Percentiles rank a stretch among this genome's conserved stretches.
These are phyloP conservation scores for Jaapia argillacea DNA, from an alignment of 768 basidiomycete genomes.

Conservation along the genomic window DNA sequence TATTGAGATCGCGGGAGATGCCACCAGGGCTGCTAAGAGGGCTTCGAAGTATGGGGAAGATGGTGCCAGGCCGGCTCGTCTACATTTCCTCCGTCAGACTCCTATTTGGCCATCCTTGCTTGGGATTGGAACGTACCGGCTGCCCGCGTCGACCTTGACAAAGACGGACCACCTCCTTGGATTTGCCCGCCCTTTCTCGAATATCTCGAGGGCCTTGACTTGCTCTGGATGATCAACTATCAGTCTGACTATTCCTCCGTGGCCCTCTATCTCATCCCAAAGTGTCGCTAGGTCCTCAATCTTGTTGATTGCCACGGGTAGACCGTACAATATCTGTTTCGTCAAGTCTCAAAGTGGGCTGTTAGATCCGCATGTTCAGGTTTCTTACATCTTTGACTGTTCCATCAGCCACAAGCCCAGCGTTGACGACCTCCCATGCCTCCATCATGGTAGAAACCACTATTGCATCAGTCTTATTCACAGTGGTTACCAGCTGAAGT, in stretches of 20 bases:
- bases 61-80: slow-evolving; percentile 64
- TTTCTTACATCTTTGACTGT: slow-evolving; percentile 66
- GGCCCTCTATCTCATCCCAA: slow-evolving; percentile 39
- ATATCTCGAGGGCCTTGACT: slow-evolving; percentile 51
- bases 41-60: slow-evolving; percentile 41
- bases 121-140: slow-evolving; percentile 40
- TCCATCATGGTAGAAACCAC: slow-evolving; percentile 81
- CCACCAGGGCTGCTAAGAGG: slow-evolving; percentile 42
- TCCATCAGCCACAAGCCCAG: slow-evolving; percentile 60
- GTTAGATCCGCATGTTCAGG: neutral
- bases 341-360: slow-evolving; percentile 4
- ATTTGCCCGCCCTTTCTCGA: slow-evolving; percentile 31
- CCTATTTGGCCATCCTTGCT: slow-evolving; percentile 8
- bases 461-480: slow-evolving; percentile 47
- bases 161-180: slow-evolving; percentile 62
- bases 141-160: slow-evolving; percentile 72
- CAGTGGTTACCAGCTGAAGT: slow-evolving; percentile 52
- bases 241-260: slow-evolving; percentile 55
- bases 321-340: slow-evolving; percentile 69
- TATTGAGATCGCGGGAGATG: slow-evolving; percentile 47
- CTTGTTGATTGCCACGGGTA: slow-evolving; percentile 65
- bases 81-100: slow-evolving; percentile 23
- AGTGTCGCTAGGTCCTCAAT: slow-evolving; percentile 57
- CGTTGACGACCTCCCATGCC: slow-evolving; percentile 61
- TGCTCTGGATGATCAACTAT: slow-evolving; percentile 74